Evolutionary conservation across 495 filamentous ascomycete genomes (phyloP).

Genomic region (Neurospora sp.): DNA sequence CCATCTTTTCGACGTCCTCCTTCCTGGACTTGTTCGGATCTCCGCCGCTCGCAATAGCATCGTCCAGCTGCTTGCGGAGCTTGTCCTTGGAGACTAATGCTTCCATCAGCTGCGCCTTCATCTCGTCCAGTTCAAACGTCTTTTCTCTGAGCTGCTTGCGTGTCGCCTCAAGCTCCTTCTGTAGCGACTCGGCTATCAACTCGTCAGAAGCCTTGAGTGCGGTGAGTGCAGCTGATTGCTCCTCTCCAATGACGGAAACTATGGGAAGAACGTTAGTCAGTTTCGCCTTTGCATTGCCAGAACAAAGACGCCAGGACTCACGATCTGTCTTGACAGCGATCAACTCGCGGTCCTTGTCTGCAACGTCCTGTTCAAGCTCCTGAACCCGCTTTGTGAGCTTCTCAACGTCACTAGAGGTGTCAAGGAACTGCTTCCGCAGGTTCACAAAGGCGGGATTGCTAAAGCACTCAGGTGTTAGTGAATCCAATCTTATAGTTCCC

Average conservation of each 20-base stretch:
- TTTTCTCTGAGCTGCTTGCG: constrained; percentile 30
- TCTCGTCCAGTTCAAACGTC: constrained; percentile 35
- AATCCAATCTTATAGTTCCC: neutral
- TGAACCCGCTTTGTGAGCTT: constrained; percentile 28
- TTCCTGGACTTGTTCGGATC: constrained; percentile 27
- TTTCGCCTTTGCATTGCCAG: neutral
- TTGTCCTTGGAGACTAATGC: constrained; percentile 44
- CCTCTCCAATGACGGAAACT: constrained; percentile 39
- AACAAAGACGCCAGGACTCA: constrained; percentile 10
- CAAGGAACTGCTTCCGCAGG: constrained; percentile 26
- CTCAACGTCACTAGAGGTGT: constrained; percentile 21
- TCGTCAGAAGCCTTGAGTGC: constrained; percentile 43
- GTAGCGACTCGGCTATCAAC: constrained; percentile 39
- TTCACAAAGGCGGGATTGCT: constrained; percentile 28
- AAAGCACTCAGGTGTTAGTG: constrained; percentile 29
- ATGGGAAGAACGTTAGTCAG: constrained; percentile 8
- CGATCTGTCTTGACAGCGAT: constrained; percentile 27
- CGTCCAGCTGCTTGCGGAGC: constrained; percentile 40
- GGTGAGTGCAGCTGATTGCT: constrained; percentile 36
- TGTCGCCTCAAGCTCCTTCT: constrained; percentile 38
- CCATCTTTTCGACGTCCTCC: constrained; percentile 40
- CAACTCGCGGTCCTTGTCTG: constrained; percentile 37
- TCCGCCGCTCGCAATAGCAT: constrained; percentile 11
- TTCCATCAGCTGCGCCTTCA: constrained; percentile 41
- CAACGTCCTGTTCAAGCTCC: constrained; percentile 33